Evolutionary conservation across 345 rosid species (phyloP).

Genomic region (Psidium guajava): DNA sequence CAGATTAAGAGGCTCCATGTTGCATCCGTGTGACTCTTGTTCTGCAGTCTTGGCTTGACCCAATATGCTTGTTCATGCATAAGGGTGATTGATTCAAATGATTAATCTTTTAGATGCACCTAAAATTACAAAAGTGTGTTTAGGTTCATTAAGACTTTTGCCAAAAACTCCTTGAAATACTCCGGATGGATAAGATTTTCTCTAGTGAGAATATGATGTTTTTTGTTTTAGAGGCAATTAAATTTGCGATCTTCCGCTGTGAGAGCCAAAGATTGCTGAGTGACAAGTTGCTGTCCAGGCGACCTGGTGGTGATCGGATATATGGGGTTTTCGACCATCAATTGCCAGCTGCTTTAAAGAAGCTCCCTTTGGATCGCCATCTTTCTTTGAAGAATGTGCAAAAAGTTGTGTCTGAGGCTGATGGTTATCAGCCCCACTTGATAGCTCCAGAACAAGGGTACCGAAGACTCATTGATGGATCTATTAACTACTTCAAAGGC

Average conservation of each 20-base stretch:
- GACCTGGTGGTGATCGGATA: constrained; percentile 96
- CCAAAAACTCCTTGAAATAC: not conserved
- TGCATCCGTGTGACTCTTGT: not conserved
- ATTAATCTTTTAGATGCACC: not conserved
- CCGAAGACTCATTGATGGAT: constrained; percentile 95
- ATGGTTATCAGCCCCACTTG: constrained; percentile 99
- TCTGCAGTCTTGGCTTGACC: not conserved
- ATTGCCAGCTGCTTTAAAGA: constrained; percentile 96
- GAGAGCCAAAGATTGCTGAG: not conserved
- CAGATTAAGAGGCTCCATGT: not conserved
- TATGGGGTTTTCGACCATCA: constrained; percentile 98
- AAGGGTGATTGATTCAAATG: not conserved
- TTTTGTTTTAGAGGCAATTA: not conserved
- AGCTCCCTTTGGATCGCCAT: constrained; percentile 95
- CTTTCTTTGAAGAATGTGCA: constrained; percentile 91
- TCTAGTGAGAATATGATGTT: not conserved
- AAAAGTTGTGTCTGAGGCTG: constrained; percentile 95
- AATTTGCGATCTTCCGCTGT: not conserved
- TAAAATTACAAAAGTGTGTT: not conserved
- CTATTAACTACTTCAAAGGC: constrained; percentile 93
- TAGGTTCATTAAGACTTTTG: not conserved
- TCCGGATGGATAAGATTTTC: not conserved
- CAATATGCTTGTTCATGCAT: not conserved
- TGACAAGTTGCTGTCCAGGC: constrained; percentile 36
- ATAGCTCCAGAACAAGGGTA: constrained; percentile 99